Percentiles rank a stretch among this genome's conserved stretches.
Evolutionary conservation across 2,329 filamentous ascomycete species (phyloP).

Genomic region (Aspergillus quadrilineatus): DNA sequence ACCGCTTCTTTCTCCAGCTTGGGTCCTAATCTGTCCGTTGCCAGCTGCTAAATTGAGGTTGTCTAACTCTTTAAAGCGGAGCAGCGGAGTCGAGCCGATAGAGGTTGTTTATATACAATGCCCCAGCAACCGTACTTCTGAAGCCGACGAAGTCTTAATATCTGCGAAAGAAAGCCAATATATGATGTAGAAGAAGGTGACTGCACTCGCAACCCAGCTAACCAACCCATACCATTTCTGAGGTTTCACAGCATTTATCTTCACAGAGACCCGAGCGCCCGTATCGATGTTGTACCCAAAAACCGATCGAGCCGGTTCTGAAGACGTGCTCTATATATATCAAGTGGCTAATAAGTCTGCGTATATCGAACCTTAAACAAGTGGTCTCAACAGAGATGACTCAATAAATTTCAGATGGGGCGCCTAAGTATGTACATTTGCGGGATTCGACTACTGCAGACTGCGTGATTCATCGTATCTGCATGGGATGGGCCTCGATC

Average conservation of each 20-base stretch:
- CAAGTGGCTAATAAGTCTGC: too few relatives aligned
- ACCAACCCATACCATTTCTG: too few relatives aligned
- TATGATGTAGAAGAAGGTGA: too few relatives aligned
- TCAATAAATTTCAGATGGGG: neutral
- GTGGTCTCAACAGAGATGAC: neutral
- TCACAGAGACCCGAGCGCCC: too few relatives aligned
- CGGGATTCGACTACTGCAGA: neutral
- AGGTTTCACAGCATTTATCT: too few relatives aligned
- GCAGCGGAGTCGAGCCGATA: neutral
- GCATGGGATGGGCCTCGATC: neutral
- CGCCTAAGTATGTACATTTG: neutral
- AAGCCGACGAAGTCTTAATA: neutral
- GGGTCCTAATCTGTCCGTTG: neutral
- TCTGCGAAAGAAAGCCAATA: neutral
- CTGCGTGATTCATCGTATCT: conserved; percentile 9
- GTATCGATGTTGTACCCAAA: too few relatives aligned
- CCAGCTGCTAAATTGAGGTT: neutral
- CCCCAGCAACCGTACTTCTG: conserved; percentile 2
- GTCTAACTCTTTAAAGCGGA: neutral
- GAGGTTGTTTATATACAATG: neutral
- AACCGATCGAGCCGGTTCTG: too few relatives aligned
- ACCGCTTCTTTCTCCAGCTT: neutral
- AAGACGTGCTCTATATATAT: neutral
- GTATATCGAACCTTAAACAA: neutral
- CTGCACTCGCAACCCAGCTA: too few relatives aligned